Conservation (phyloP, 805 yeast genomes). For the Groenewaldozyma tartarivorans region DNA sequence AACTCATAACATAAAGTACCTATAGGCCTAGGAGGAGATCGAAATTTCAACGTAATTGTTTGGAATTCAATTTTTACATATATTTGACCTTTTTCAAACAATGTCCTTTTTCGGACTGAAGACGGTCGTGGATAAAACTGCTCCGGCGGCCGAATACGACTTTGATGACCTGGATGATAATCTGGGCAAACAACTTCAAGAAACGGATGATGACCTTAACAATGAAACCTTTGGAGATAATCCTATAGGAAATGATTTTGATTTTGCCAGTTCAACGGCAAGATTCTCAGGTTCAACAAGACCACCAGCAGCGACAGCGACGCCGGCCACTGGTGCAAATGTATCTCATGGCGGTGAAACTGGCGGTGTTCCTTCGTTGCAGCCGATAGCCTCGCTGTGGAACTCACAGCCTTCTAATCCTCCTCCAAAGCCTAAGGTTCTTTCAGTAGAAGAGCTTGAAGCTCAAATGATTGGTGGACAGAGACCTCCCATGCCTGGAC, state of each 20-base stretch:
- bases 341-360: neutral
- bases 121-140: conserved; percentile 24
- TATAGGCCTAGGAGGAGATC: too few relatives aligned
- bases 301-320: conserved; percentile 23
- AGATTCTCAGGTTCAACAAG: conserved; percentile 20
- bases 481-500: conserved; percentile 18
- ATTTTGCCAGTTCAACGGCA: conserved; percentile 41
- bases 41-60: neutral
- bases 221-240: conserved; percentile 68
- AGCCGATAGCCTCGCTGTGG: conserved; percentile 71
- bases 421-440: conserved; percentile 32
- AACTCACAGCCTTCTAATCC: conserved; percentile 29
- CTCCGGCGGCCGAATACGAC: conserved; percentile 36
- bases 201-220: conserved; percentile 70
- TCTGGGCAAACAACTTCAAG: conserved; percentile 52
- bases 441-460: conserved; percentile 78
- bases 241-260: conserved; percentile 52
- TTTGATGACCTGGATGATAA: conserved; percentile 71
- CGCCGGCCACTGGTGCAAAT: conserved; percentile 14
- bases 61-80: neutral
- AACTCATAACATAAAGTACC: too few relatives aligned
- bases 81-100: neutral
- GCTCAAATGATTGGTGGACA: conserved; percentile 50
- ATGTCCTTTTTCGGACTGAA: conserved; percentile 68
- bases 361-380: conserved; percentile 30